Evolutionary conservation across 495 filamentous ascomycete species (phyloP), one percentile per base, ranked within the genome.

Genomic region (Cenococcum geophilum): DNA sequence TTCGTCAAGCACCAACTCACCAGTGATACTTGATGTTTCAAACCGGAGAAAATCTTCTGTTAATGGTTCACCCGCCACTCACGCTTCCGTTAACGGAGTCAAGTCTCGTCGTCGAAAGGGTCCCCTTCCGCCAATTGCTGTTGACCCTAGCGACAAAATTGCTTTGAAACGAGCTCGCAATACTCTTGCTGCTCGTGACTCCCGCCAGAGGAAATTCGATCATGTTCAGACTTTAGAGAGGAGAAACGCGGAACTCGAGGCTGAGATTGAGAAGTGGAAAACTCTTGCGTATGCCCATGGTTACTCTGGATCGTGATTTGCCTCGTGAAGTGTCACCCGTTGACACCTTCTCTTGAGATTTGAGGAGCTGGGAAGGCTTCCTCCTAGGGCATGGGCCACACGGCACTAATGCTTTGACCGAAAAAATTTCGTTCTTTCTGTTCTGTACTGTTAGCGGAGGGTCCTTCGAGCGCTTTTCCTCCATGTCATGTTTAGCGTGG

Each of bases 161-260:
- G 89, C 89, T 10, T 82, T 89, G 78, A 97, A 97, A 82, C 90
- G 93, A 64, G 92, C 92, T 36, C 86, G 92, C 59, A 98, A 98
- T 74, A 98, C 93, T 14, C 79, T 92, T 74, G 93, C 93, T 49
- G 93, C 93, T 63, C 89, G 93, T 47, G 97, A 97, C 74, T 97
- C 92, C 42, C 88, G 93, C 12, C 84, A 89, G 61, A 86, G 89
- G 65, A 92, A 93, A 75, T 77, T 89, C 8, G 77, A 85, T 66
- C 83, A 84, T 55, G 78, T 89, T 57, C 80, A 86, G 9, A 80
- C 79, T 42, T 77, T 95, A 61, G 79, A 84, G 68, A 68, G 62
- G 5, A 72, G 76, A 52, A 83, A 85, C 58, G 75, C 68, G 43
- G 72, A 79, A 52, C 68, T 84, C 2, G 72, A 82, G 70, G 74